These are phyloP conservation scores for Phytophthora crassamura DNA, from an alignment of 352 stramenopile species.

Conservation along the genomic window DNA sequence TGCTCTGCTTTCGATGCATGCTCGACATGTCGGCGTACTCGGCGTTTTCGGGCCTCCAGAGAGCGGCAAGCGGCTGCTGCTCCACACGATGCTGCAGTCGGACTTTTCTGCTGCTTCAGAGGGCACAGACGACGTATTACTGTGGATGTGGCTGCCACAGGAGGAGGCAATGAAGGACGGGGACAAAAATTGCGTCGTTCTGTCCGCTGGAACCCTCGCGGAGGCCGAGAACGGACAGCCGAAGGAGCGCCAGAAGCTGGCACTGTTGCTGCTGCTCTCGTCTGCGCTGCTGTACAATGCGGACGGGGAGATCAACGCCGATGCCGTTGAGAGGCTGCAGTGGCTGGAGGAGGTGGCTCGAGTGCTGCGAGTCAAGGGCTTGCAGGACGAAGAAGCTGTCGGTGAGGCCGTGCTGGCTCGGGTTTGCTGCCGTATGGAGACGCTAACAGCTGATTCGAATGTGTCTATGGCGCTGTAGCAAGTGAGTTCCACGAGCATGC, in stretches of 20 bases:
- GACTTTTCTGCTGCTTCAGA: slow-evolving; percentile 24
- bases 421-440: background rate
- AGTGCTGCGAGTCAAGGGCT: slow-evolving; percentile 55
- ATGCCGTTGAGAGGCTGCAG: slow-evolving; percentile 50
- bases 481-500: slow-evolving; percentile 57
- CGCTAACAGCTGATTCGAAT: slow-evolving; percentile 16
- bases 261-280: slow-evolving; percentile 65
- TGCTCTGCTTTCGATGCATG: slow-evolving; percentile 31
- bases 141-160: slow-evolving; percentile 55
- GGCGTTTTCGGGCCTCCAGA: slow-evolving; percentile 48
- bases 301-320: slow-evolving; percentile 57
- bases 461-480: slow-evolving; percentile 17
- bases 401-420: slow-evolving; percentile 26
- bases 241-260: slow-evolving; percentile 25
- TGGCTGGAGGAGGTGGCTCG: slow-evolving; percentile 53
- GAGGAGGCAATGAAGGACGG: background rate
- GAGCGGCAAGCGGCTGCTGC: slow-evolving; percentile 56
- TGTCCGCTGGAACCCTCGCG: slow-evolving; percentile 23
- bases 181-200: slow-evolving; percentile 25
- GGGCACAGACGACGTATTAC: slow-evolving; percentile 31
- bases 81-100: slow-evolving; percentile 50
- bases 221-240: slow-evolving; percentile 20
- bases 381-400: slow-evolving; percentile 67
- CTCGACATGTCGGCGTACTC: slow-evolving; percentile 43
- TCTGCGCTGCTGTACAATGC: slow-evolving; percentile 67